Evolutionary conservation across 176 grass and related monocot species (phyloP).

Genomic region (Pontederia crassipes): DNA sequence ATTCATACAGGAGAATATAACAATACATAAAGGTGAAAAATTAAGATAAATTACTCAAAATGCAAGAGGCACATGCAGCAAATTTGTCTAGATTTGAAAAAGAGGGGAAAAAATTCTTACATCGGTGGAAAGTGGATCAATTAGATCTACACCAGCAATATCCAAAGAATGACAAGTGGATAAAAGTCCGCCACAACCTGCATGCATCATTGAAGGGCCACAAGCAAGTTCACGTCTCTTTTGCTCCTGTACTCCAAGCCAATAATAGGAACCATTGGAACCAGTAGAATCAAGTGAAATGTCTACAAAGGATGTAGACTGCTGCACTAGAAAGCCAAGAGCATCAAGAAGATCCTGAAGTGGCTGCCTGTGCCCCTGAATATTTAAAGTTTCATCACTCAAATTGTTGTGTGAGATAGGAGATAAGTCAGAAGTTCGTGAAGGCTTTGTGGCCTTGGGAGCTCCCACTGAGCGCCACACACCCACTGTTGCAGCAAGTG

Average conservation of each 20-base stretch:
- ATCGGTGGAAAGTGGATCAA: slow-evolving; percentile 89
- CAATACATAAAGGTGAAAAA: too few relatives aligned
- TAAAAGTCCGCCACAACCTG: slow-evolving; percentile 86
- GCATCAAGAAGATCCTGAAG: slow-evolving; percentile 86
- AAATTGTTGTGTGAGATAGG: slow-evolving; percentile 39
- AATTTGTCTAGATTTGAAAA: slow-evolving; percentile 8
- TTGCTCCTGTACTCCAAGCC: slow-evolving; percentile 85
- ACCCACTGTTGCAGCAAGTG: slow-evolving; percentile 51
- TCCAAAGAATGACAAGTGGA: slow-evolving; percentile 87
- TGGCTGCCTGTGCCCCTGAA: slow-evolving; percentile 45
- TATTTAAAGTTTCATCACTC: slow-evolving; percentile 32
- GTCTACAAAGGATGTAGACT: slow-evolving; percentile 87
- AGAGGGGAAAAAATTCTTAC: slow-evolving; percentile 30
- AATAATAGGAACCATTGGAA: slow-evolving; percentile 76
- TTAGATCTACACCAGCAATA: slow-evolving; percentile 79
- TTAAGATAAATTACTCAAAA: not conserved
- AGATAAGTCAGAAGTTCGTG: slow-evolving; percentile 13
- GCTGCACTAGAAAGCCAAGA: slow-evolving; percentile 75
- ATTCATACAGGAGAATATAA: too few relatives aligned
- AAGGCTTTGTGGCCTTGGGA: slow-evolving; percentile 56
- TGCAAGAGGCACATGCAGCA: slow-evolving; percentile 7
- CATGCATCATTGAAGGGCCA: slow-evolving; percentile 85
- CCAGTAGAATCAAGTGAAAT: slow-evolving; percentile 77
- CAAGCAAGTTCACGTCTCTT: slow-evolving; percentile 71
- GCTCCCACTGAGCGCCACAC: slow-evolving; percentile 65